A percentile compares a stretch with the other conserved stretches of the same genome.
phyloP scores from a whole-genome alignment of 176 grass and related monocot genomes.

The Olyra latifolia region DNA sequence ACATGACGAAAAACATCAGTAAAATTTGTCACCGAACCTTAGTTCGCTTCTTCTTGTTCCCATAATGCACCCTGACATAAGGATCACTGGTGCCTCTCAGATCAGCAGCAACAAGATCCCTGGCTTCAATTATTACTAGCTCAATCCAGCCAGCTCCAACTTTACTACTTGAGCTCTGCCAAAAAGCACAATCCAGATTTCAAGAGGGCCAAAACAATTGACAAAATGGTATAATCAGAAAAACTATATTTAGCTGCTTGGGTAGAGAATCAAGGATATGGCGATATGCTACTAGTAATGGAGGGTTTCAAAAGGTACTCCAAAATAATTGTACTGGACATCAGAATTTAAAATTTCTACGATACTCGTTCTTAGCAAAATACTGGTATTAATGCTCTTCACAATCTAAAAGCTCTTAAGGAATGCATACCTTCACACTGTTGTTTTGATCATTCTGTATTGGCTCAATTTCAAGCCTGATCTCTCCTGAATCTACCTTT shows the following conservation, averaged over 20 bases:
- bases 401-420: neutral
- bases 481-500: constrained; percentile 76
- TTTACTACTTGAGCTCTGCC: constrained; percentile 59
- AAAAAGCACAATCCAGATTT: neutral
- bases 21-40: constrained; percentile 49
- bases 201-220: constrained; percentile 24
- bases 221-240: neutral
- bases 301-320: neutral
- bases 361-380: neutral
- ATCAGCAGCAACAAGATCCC: constrained; percentile 93
- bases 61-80: constrained; percentile 86
- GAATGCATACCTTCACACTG: constrained; percentile 38
- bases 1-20: neutral
- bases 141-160: constrained; percentile 67
- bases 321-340: neutral
- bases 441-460: constrained; percentile 51
- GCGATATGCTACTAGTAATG: neutral
- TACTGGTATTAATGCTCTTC: neutral
- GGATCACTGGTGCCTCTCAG: constrained; percentile 97
- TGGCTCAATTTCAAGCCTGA: constrained; percentile 73
- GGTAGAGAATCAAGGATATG: neutral
- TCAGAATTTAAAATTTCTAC: neutral
- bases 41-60: constrained; percentile 85
- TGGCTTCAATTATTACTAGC: constrained; percentile 80
- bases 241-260: neutral